Evolutionary conservation across 805 yeast species (phyloP), one percentile per base, ranked within the genome.

Genomic region (Schizosaccharomyces octosporus): DNA sequence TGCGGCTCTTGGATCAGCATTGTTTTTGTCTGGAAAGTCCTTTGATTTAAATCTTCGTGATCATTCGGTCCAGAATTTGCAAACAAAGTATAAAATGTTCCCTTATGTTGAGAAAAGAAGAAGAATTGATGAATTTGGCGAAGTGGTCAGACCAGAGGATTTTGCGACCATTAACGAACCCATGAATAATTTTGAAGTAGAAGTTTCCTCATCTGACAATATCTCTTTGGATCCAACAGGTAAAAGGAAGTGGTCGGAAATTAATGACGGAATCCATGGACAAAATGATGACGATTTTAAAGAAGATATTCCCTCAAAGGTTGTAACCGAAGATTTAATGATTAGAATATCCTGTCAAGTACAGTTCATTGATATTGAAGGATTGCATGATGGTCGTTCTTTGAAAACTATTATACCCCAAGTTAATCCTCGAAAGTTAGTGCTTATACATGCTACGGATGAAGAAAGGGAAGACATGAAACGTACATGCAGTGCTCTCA

Each of bases 81-180:
- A 41, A 11, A 41, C 19, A 5, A 36, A 41, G 48, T 43, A 21
- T 41, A 29, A 39, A 55, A 83, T 85, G 85, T 93, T 90, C 68
- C 97, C 95, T 13, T 84, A 74, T 66, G 73, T 79, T 48, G 77
- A 79, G 66, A 57, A 57, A 27, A 73, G 78, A 29, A 55, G 59
- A 17, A 80, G 84, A 65, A 73, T 77, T 59, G 97, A 93, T 68
- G 97, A 90, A 65, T 93, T 90, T 70, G 99, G 99, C 39, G 83
- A 81, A 62, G 72, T 82, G 1, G 81, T 89, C 24, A 82, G 83
- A 64, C 77, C 78, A 55, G 79, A 80, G 48, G 84, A 83, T 66
- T 84, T 82, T 67, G 77, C 75, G 41, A 73, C 78, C 62, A 80
- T 76, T 42, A 60, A 65, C 19, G 65, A 66, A 3, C 68, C 62